Percentiles rank a stretch among this genome's conserved stretches.
Conservation (phyloP, 2,329 filamentous ascomycete species). For the Ascochyta clinopodiicola region DNA sequence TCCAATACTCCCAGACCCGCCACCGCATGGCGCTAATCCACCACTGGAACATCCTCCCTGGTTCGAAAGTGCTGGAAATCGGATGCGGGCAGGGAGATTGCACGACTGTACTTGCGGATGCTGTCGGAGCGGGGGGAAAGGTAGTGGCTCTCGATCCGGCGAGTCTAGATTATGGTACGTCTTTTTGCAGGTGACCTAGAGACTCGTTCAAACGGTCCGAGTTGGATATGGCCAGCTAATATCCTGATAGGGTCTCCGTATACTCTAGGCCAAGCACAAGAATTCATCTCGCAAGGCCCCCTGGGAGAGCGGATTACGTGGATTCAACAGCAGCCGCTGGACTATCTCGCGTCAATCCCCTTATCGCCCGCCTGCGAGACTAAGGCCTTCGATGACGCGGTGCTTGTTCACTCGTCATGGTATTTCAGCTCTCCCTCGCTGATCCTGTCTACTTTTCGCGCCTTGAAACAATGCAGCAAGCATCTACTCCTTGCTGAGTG, state of each 20-base stretch:
- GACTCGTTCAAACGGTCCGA: not conserved
- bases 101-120: conserved; percentile 61
- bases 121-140: conserved; percentile 52
- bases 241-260: conserved; percentile 42
- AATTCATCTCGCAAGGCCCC: conserved; percentile 50
- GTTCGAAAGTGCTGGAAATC: conserved; percentile 60
- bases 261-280: conserved; percentile 59
- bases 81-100: conserved; percentile 67
- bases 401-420: conserved; percentile 61
- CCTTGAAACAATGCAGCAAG: conserved; percentile 44
- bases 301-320: conserved; percentile 56
- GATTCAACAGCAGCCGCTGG: conserved; percentile 48
- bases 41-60: conserved; percentile 31
- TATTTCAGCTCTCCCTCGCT: conserved; percentile 56
- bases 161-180: conserved; percentile 54
- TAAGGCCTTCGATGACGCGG: conserved; percentile 53
- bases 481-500: conserved; percentile 57
- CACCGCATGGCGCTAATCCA: conserved; percentile 33
- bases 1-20: conserved; percentile 29
- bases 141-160: conserved; percentile 62
- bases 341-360: conserved; percentile 26
- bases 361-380: conserved; percentile 10
- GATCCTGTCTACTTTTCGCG: conserved; percentile 48
- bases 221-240: not conserved
- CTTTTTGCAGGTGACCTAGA: not conserved